phyloP scores from a whole-genome alignment of 495 filamentous ascomycete genomes.

The Thozetella sp. region DNA sequence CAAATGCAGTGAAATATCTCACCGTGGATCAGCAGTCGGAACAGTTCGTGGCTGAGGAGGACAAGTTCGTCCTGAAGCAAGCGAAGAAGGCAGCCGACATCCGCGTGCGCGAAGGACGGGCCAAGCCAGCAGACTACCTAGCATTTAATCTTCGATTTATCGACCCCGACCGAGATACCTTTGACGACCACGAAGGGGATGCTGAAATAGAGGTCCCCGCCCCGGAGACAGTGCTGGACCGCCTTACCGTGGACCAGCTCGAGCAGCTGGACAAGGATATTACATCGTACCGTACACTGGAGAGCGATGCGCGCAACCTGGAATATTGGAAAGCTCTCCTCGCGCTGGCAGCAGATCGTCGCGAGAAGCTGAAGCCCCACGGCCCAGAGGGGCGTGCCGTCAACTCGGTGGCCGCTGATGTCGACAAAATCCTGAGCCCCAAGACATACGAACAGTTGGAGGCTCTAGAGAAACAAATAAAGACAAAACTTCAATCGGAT shows the following conservation, averaged over 20 bases:
- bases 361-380: slow-evolving; percentile 63
- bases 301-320: slow-evolving; percentile 73
- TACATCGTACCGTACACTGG: slow-evolving; percentile 78
- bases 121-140: slow-evolving; percentile 93
- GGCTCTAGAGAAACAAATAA: slow-evolving; percentile 81
- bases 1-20: slow-evolving; percentile 31
- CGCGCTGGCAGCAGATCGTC: slow-evolving; percentile 79
- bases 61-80: slow-evolving; percentile 94
- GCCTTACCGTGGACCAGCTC: slow-evolving; percentile 68
- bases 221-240: slow-evolving; percentile 81
- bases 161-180: slow-evolving; percentile 73
- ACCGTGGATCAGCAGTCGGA: slow-evolving; percentile 72
- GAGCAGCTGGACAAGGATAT: slow-evolving; percentile 85
- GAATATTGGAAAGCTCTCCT: slow-evolving; percentile 95
- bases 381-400: slow-evolving; percentile 70
- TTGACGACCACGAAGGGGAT: slow-evolving; percentile 86
- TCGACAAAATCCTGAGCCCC: slow-evolving; percentile 81
- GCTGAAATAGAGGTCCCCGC: slow-evolving; percentile 72
- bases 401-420: slow-evolving; percentile 81
- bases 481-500: slow-evolving; percentile 78
- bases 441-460: slow-evolving; percentile 89
- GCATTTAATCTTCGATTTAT: slow-evolving; percentile 88
- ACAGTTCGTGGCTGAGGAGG: slow-evolving; percentile 90
- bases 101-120: slow-evolving; percentile 88
- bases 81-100: slow-evolving; percentile 98